Conservation (phyloP, 768 basidiomycete species). For the Lyophyllum decastes region DNA sequence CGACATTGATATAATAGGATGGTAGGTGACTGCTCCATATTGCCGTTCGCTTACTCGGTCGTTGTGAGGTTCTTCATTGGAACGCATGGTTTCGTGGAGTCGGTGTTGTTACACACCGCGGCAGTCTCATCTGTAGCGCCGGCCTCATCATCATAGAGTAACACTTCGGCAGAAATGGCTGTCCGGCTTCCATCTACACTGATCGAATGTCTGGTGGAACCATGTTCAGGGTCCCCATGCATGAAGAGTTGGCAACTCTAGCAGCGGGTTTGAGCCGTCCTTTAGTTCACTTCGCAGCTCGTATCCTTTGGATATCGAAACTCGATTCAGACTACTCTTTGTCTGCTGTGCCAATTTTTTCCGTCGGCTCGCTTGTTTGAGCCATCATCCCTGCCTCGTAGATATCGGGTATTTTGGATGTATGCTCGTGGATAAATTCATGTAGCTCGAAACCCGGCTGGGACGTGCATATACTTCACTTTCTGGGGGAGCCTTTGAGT, state of each 20-base stretch:
- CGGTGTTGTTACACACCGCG: neutral
- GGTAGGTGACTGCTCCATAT: too few species aligned
- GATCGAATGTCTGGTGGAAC: neutral
- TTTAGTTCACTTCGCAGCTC: constrained; percentile 75
- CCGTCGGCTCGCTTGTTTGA: constrained; percentile 18
- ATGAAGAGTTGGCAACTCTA: constrained; percentile 14
- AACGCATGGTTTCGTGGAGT: neutral
- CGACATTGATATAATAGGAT: neutral
- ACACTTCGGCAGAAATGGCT: too few species aligned
- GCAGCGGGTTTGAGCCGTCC: constrained; percentile 30
- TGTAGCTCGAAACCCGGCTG: too few species aligned
- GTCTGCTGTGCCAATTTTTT: constrained; percentile 40
- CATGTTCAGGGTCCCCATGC: constrained; percentile 12
- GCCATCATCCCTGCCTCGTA: neutral
- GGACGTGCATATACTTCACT: too few species aligned
- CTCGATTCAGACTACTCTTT: constrained; percentile 69
- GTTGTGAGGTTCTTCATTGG: neutral
- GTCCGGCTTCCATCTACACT: too few species aligned
- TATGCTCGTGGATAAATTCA: neutral
- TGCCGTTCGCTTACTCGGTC: too few species aligned
- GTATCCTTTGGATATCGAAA: constrained; percentile 36
- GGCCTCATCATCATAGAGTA: neutral
- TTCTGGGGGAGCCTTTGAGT: too few species aligned
- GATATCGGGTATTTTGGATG: neutral
- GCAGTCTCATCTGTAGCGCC: neutral